Base-by-base conservation (phyloP, 2,329 filamentous ascomycete species). In the Beauveria sp. region DNA sequence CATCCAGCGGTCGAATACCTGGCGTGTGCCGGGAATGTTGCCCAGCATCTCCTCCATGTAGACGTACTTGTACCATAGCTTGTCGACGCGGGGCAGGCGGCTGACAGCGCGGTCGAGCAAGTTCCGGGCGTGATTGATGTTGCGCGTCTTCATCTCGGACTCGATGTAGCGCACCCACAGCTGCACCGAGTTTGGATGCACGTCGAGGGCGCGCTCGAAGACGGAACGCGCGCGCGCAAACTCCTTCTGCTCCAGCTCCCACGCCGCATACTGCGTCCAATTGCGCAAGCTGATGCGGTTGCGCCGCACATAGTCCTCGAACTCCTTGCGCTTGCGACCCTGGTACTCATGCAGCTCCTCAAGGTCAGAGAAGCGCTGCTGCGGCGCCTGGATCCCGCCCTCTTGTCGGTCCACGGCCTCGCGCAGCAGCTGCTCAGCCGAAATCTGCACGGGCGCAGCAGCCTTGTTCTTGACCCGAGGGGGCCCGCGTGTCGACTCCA, bases 381-480 rank as follows among this genome's bases (percentile, higher is more conserved):
- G 96, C 1, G 95, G 95, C 56, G 91, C 91, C 75, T 96, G 89
- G 60, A 98, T 79, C 46, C 86, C 85, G 40, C 88, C 87, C 77
- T 99, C 95, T 77, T 98, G 95, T 64, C 95, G 87, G 77, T 99
- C 95, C 66, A 98, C 95, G 66, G 95, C 95, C 80, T 99, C 95
- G 68, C 95, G 90, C 49, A 99, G 87, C 65, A 99, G 88, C 80
- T 99, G 95, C 77, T 99, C 95, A 67, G 95, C 95, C 67, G 90
- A 96, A 74, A 99, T 96, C 78, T 98, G 88, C 62, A 90, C 81
- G 46, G 89, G 91, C 78, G 93, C 93, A 1, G 95, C 84, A 67
- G 90, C 91, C 88, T 99, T 99, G 82, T 99, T 98, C 77, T 98
- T 98, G 81, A 99, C 95, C 84, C 92, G 83, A 14, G 95, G 93